Conservation (phyloP, 106 monocot species). For the Allium sativum region DNA sequence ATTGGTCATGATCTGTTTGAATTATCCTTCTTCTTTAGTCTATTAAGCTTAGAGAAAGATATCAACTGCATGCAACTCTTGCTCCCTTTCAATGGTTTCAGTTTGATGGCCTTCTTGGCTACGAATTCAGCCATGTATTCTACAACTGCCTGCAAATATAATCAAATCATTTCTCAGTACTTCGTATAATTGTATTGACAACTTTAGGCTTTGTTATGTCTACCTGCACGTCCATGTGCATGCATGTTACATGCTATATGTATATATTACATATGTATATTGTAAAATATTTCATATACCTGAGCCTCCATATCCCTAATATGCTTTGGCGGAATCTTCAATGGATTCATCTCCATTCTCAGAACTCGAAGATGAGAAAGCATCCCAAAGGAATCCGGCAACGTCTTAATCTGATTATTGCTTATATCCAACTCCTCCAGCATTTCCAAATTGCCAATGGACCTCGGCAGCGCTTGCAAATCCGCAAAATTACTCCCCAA, state of each 20-base stretch:
- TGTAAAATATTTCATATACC: neutral
- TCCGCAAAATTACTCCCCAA: conserved; percentile 17
- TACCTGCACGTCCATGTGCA: neutral
- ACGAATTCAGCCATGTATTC: conserved; percentile 33
- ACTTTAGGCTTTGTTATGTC: too few relatives aligned
- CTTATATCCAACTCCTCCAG: conserved; percentile 19
- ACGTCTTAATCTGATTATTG: conserved; percentile 15
- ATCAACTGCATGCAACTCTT: conserved; percentile 20
- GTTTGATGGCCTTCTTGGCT: conserved; percentile 15
- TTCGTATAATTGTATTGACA: too few relatives aligned
- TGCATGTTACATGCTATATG: neutral
- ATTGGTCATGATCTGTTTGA: neutral
- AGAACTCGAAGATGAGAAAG: conserved; percentile 18
- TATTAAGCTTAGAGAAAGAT: conserved; percentile 18
- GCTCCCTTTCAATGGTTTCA: conserved; percentile 14
- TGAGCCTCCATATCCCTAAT: conserved; percentile 17
- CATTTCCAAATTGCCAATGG: conserved; percentile 20
- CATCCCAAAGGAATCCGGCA: conserved; percentile 22
- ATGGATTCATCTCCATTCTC: conserved; percentile 12
- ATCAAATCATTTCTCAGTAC: too few relatives aligned
- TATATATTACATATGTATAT: neutral
- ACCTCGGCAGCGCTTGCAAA: conserved; percentile 5
- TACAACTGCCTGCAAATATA: conserved; percentile 27
- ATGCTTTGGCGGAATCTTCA: conserved; percentile 14
- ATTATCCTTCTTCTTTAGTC: conserved; percentile 17